Conservation (phyloP, 2,329 filamentous ascomycete species). For the Colletotrichum trifolii region DNA sequence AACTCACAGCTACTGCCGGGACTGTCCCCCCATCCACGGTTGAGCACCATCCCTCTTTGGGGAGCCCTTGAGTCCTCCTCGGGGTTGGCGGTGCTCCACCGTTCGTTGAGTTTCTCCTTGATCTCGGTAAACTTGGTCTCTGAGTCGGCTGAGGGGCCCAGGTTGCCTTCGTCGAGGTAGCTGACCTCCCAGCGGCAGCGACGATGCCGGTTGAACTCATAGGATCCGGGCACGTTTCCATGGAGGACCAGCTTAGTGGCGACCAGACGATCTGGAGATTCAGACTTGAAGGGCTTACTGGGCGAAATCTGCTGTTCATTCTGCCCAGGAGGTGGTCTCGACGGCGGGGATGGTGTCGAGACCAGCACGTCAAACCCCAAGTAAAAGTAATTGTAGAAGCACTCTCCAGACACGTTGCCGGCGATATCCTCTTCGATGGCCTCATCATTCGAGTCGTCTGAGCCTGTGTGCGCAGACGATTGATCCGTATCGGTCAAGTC, state of each 20-base stretch:
- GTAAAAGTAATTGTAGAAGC: constrained; percentile 98
- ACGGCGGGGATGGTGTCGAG: constrained; percentile 77
- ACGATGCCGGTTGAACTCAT: constrained; percentile 94
- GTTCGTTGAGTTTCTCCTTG: constrained; percentile 73
- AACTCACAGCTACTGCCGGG: constrained; percentile 90
- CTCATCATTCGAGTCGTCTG: constrained; percentile 73
- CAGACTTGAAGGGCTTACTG: constrained; percentile 51
- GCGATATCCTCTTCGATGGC: constrained; percentile 66
- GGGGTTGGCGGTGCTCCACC: constrained; percentile 76
- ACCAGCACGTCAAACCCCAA: constrained; percentile 94
- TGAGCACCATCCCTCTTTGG: constrained; percentile 85
- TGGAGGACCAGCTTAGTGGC: constrained; percentile 94
- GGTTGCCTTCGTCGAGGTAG: constrained; percentile 61
- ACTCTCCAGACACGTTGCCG: constrained; percentile 73
- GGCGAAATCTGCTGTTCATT: constrained; percentile 38
- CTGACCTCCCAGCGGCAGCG: constrained; percentile 86
- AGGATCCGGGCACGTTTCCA: constrained; percentile 93
- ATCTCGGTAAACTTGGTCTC: constrained; percentile 83
- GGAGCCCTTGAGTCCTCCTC: constrained; percentile 62
- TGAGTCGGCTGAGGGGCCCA: constrained; percentile 68
- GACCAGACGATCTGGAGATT: constrained; percentile 74
- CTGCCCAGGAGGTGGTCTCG: constrained; percentile 68
- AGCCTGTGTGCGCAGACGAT: constrained; percentile 77
- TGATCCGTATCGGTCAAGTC: constrained; percentile 79
- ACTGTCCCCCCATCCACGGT: constrained; percentile 90